These are phyloP conservation scores for Herpomyces periplanetae DNA, from an alignment of 2,329 filamentous ascomycete genomes.

Conservation along the genomic window DNA sequence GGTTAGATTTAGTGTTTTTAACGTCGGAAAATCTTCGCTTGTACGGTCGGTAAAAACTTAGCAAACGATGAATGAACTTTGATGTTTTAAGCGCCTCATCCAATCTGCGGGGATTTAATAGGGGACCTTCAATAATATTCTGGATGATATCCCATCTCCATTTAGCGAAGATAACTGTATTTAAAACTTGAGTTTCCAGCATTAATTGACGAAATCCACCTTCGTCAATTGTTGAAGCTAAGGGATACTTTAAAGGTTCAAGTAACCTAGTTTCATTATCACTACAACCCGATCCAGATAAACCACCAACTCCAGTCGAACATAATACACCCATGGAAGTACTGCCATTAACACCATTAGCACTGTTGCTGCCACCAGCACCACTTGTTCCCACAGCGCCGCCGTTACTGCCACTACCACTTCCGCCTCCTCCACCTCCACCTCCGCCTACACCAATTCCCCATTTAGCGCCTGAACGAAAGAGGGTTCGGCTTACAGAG, in stretches of 20 bases:
- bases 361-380: conserved; percentile 7
- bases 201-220: conserved; percentile 19
- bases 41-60: conserved; percentile 84
- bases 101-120: conserved; percentile 57
- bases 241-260: conserved; percentile 13
- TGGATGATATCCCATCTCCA: conserved; percentile 93
- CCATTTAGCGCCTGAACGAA: conserved; percentile 19
- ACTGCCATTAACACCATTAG: too few relatives aligned
- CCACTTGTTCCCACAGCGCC: conserved; percentile 7
- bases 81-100: conserved; percentile 79
- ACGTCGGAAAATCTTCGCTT: conserved; percentile 79
- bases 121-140: conserved; percentile 58
- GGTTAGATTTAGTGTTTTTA: conserved; percentile 59
- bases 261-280: conserved; percentile 9
- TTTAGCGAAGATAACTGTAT: conserved; percentile 59
- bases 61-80: conserved; percentile 74
- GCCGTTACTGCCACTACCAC: background rate
- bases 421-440: background rate
- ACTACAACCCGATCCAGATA: too few relatives aligned
- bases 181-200: conserved; percentile 42
- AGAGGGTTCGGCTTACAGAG: conserved; percentile 70
- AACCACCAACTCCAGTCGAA: too few relatives aligned
- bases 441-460: conserved; percentile 2
- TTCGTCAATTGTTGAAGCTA: conserved; percentile 21
- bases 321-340: too few relatives aligned